Conservation (phyloP, 176 grass and related monocot species). For the Carex kokanica region DNA sequence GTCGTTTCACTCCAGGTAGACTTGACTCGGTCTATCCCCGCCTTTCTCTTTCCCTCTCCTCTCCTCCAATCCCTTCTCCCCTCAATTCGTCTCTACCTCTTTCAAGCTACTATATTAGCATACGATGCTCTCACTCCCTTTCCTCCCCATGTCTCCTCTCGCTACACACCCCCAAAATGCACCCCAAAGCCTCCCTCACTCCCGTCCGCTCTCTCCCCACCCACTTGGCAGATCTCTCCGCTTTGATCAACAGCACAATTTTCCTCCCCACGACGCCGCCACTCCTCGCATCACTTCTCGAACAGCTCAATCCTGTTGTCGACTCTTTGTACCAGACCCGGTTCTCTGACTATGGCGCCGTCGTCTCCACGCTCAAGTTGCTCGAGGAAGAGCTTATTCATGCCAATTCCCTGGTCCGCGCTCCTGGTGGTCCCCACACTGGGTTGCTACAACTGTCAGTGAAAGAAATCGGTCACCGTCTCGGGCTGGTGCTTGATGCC, state of each 20-base stretch:
- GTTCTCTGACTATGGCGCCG: background rate
- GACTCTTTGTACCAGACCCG: slow-evolving; percentile 11
- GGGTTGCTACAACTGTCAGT: background rate
- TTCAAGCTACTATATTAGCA: background rate
- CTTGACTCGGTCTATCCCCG: slow-evolving; percentile 40
- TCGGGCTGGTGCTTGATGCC: background rate
- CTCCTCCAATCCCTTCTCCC: too few species aligned
- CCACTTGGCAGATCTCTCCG: background rate
- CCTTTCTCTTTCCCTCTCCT: background rate
- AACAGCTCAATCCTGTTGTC: background rate
- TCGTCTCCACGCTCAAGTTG: slow-evolving; percentile 6
- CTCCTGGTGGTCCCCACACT: background rate
- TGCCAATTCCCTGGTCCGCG: background rate
- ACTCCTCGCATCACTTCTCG: background rate
- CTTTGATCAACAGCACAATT: slow-evolving; percentile 5
- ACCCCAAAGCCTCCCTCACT: background rate
- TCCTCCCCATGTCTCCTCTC: background rate
- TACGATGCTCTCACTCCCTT: background rate
- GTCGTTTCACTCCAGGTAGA: slow-evolving; percentile 38
- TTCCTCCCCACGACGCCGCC: background rate
- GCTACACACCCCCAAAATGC: background rate
- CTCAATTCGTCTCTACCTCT: background rate
- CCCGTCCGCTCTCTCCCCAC: background rate
- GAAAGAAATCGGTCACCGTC: background rate
- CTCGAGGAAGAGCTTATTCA: background rate